Evolutionary conservation across 176 grass and related monocot genomes (phyloP).

Genomic region (Zea luxurians): DNA sequence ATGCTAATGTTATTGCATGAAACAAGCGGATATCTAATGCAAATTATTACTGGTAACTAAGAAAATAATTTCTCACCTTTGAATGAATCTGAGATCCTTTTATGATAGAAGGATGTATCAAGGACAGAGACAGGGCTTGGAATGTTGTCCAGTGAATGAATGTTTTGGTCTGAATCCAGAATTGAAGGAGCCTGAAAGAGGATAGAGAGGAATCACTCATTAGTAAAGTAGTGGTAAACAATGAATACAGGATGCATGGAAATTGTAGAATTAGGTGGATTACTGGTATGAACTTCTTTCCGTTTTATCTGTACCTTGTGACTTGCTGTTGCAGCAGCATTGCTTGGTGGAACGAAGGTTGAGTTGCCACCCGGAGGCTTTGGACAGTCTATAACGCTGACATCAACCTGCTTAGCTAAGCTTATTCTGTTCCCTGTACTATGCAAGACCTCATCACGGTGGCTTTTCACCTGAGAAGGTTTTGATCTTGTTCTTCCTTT

Average conservation of each 20-base stretch:
- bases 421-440: conserved; percentile 38
- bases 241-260: conserved; percentile 5
- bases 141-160: conserved; percentile 47
- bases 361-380: conserved; percentile 27
- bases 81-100: conserved; percentile 63
- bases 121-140: conserved; percentile 83
- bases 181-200: conserved; percentile 43
- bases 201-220: not conserved
- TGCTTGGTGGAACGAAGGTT: conserved; percentile 43
- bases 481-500: conserved; percentile 63
- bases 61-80: conserved; percentile 64
- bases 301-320: conserved; percentile 54
- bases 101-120: conserved; percentile 73
- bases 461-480: conserved; percentile 46
- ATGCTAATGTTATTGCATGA: conserved; percentile 29
- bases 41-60: conserved; percentile 24
- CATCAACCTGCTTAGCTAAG: conserved; percentile 42
- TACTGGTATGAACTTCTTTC: not conserved
- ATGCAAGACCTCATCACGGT: conserved; percentile 42
- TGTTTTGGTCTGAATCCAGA: conserved; percentile 37
- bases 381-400: conserved; percentile 41
- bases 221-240: conserved; percentile 13
- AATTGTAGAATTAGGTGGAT: not conserved
- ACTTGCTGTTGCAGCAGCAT: conserved; percentile 19
- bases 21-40: conserved; percentile 16